Evolutionary conservation across 2,329 filamentous ascomycete species (phyloP).

Genomic region (Trichoderma guizhouense): DNA sequence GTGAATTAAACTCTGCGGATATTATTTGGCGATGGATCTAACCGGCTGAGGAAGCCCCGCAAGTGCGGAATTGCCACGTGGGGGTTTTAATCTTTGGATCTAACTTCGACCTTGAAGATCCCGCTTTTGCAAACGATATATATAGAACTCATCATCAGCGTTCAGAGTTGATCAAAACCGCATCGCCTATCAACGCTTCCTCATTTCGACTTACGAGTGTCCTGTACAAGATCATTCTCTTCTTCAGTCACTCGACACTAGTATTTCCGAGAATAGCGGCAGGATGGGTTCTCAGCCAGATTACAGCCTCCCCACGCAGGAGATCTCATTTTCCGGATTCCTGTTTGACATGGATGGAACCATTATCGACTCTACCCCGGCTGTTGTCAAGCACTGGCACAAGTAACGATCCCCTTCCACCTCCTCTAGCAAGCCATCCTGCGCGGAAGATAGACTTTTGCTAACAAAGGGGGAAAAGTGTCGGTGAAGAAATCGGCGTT

Average conservation of each 20-base stretch:
- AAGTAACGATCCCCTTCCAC: constrained; percentile 43
- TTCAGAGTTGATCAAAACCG: not conserved
- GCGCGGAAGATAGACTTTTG: not conserved
- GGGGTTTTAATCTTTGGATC: constrained; percentile 15
- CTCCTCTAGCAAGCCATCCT: not conserved
- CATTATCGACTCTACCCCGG: constrained; percentile 76
- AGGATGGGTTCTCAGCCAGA: constrained; percentile 36
- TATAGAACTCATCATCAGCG: not conserved
- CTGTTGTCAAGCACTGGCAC: constrained; percentile 76
- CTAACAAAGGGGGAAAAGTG: constrained; percentile 42
- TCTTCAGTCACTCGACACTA: not conserved
- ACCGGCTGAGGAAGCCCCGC: constrained; percentile 13
- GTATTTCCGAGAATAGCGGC: not conserved
- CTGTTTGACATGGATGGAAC: constrained; percentile 80
- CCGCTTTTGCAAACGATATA: not conserved
- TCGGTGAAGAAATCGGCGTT: constrained; percentile 79
- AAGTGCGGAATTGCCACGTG: constrained; percentile 31
- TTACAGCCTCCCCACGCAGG: constrained; percentile 44
- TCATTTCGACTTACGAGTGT: not conserved
- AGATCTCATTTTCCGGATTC: constrained; percentile 52
- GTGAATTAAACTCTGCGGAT: not conserved
- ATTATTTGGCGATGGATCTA: not conserved
- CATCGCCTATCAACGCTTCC: not conserved
- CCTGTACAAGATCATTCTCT: not conserved
- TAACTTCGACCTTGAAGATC: constrained; percentile 2